Evolutionary conservation across 306 rosid species (phyloP), one percentile per base, ranked within the genome.

Genomic region (Bauhinia variegata): DNA sequence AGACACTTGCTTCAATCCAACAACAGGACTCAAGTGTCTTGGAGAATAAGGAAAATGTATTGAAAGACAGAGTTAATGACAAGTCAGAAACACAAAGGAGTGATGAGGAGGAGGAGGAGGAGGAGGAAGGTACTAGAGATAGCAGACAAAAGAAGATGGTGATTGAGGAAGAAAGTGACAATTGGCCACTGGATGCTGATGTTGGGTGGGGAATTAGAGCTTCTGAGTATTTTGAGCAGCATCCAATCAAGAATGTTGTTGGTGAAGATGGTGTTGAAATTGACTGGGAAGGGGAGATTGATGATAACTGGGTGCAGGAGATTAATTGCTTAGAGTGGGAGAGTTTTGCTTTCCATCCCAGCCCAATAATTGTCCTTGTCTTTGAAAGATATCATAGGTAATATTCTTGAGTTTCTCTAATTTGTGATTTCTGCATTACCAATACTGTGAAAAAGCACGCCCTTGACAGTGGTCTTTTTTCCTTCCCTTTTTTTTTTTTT

Each of bases 231-330:
- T 93, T 93, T 68, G 96, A 93, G 67, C 73, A 86, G 74, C 96
- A 93, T 72, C 83, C 95, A 4, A 89, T 88, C 4, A 77, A 74
- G 83, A 93, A 89, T 68, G 89, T 88, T 53, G 85, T 81, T 30
- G 96, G 87, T 9, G 89, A 87, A 54, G 84, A 89, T 78, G 97
- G 97, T 43, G 79, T 61, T 50, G 86, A 88, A 78, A 86, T 93
- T 71, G 97, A 89, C 59, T 93, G 96, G 97, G 97, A 93, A 81
- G 98, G 98, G 51, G 97, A 93, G 88, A 56, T 78, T 60, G 97
- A 90, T 17, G 97, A 90, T 70, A 86, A 80, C 57, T 90, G 91
- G 95, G 95, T 93, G 59, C 90, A 83, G 77, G 99, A 93, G 86
- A 93, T 90, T 61, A 93, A 93, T 68, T 93, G 90, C 49, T 79